Base-by-base conservation (phyloP, 116 monocot species). In the Trichopus zeylanicus region DNA sequence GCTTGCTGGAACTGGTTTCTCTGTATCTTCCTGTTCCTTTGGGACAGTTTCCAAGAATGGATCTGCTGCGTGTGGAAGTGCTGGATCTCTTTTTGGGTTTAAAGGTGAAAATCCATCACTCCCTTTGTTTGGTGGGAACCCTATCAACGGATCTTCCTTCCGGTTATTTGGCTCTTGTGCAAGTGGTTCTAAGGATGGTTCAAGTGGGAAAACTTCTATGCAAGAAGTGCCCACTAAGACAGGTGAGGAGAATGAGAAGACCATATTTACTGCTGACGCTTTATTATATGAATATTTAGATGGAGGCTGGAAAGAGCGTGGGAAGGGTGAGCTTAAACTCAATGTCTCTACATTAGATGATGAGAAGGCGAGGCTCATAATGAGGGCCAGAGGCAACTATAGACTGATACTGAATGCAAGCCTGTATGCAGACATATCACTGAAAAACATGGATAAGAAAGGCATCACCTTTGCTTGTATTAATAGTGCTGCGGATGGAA, bases 271-370 rank as follows among this genome's bases (percentile, higher is more conserved):
- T 39, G 82, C 93, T 22, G 93, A 93, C 73, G 82, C 93, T 39
- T 61, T 83, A 26, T 42, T 93, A 31, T 93, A 80, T 20, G 89
- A 93, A 56, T 93, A 85, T 57, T 64, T 83, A 25, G 85, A 81
- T 70, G 82, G 85, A 16, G 73, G 75, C 10, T 93, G 93, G 93
- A 93, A 93, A 56, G 93, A 93, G 55, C 66, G 89, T 38, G 93
- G 93, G 31, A 88, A 88, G 60, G 93, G 93, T 3, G 93, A 88
- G 57, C 51, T 88, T 28, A 93, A 78, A 56, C 59, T 93, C 58
- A 89, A 93, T 27, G 49, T 81, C 38, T 75, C 77, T 53, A 46
- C 64, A 29, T 63, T 69, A 6, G 82, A 60, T 26, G 25, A 10
- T 27, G 70, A 67, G 62, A 89, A 75, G 42, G 68, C 89, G 27